Percentiles rank a stretch among this genome's conserved stretches.
Evolutionary conservation across 805 yeast genomes (phyloP).

Genomic region (Pichia phayaonensis): DNA sequence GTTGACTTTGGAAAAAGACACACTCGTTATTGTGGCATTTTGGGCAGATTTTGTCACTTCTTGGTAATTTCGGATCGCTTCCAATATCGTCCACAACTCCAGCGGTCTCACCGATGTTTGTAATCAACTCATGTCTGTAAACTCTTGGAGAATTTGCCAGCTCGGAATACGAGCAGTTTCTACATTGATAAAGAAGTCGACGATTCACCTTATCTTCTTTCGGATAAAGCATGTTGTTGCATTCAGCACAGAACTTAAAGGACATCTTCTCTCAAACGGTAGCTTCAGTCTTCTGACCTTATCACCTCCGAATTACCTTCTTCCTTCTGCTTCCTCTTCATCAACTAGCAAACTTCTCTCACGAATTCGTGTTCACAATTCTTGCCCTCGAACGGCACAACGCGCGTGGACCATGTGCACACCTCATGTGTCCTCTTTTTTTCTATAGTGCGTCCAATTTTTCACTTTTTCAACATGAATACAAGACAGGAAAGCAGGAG

Average conservation of each 20-base stretch:
- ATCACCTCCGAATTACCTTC: too few relatives aligned
- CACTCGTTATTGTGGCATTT: slow-evolving; percentile 80
- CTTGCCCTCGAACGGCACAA: neutral
- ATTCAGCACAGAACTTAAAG: slow-evolving; percentile 91
- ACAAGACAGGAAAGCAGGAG: too few relatives aligned
- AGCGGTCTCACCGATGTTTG: slow-evolving; percentile 92
- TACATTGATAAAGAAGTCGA: slow-evolving; percentile 78
- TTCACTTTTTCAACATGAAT: neutral
- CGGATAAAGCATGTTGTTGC: slow-evolving; percentile 98
- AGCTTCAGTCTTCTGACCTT: too few relatives aligned
- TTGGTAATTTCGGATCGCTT: slow-evolving; percentile 93
- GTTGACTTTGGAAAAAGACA: slow-evolving; percentile 96
- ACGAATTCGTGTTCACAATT: neutral
- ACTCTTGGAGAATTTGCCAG: slow-evolving; percentile 83
- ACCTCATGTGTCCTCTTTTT: neutral
- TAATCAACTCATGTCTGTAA: slow-evolving; percentile 84
- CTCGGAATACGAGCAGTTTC: slow-evolving; percentile 92
- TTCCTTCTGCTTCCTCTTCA: too few relatives aligned
- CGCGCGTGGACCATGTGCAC: neutral
- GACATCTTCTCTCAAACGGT: slow-evolving; percentile 42
- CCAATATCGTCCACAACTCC: slow-evolving; percentile 96
- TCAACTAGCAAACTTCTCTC: too few relatives aligned
- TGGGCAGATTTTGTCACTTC: slow-evolving; percentile 92
- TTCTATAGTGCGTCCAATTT: neutral
- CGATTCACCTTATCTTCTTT: slow-evolving; percentile 81